phyloP scores from a whole-genome alignment of 345 rosid species.

The Populus tremula region DNA sequence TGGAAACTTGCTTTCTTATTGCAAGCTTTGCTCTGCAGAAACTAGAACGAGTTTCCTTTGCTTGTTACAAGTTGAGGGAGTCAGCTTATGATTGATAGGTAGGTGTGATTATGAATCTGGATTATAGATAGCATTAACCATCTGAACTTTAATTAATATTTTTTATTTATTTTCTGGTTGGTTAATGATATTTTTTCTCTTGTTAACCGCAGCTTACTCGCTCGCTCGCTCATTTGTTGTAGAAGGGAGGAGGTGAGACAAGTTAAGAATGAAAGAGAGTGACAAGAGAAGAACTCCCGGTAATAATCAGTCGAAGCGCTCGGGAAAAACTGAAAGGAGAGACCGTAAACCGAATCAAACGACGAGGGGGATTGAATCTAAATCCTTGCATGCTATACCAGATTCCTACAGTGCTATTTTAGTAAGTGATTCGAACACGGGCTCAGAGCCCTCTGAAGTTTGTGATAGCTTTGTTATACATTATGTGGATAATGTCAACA shows the following conservation, averaged over 20 bases:
- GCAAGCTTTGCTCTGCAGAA: background rate
- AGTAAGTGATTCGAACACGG: conserved; percentile 58
- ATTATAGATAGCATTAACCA: background rate
- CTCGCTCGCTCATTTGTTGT: conserved; percentile 13
- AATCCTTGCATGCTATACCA: conserved; percentile 39
- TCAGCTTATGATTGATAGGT: conserved; percentile 3
- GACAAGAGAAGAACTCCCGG: conserved; percentile 53
- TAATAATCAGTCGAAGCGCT: conserved; percentile 50
- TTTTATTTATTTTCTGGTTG: background rate
- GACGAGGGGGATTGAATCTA: conserved; percentile 42
- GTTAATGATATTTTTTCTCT: conserved; percentile 10
- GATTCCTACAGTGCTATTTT: conserved; percentile 24
- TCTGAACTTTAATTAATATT: background rate
- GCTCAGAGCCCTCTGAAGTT: conserved; percentile 56
- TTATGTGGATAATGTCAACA: conserved; percentile 62
- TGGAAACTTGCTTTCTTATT: background rate
- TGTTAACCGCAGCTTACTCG: background rate
- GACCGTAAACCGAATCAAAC: conserved; percentile 43
- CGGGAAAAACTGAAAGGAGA: conserved; percentile 48
- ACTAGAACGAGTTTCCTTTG: background rate
- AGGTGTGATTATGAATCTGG: conserved; percentile 2
- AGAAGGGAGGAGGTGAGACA: conserved; percentile 17
- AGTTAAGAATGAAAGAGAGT: conserved; percentile 42
- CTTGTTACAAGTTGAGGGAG: background rate
- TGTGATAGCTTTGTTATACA: conserved; percentile 54